Conservation (phyloP, 306 rosid genomes). For the Erythrophleum fordii region DNA sequence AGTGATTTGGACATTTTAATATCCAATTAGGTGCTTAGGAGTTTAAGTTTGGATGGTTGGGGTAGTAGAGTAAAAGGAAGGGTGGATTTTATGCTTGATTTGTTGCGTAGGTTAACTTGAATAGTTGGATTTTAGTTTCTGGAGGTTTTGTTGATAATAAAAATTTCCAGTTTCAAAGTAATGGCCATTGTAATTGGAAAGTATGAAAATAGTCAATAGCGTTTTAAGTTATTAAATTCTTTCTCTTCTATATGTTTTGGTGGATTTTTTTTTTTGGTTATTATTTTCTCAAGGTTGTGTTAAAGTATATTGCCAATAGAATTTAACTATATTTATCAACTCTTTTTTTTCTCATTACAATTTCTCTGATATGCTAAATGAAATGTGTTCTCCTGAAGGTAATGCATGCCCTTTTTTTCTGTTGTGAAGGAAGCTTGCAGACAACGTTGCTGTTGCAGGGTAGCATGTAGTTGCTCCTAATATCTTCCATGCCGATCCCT, state of each 20-base stretch:
- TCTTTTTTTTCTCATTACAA: neutral
- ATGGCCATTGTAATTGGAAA: too few species aligned
- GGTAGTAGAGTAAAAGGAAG: neutral
- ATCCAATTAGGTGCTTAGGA: neutral
- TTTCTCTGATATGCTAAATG: neutral
- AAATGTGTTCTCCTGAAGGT: constrained; percentile 5
- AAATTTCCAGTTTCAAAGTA: too few species aligned
- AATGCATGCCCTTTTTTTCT: constrained; percentile 27
- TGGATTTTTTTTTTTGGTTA: too few species aligned
- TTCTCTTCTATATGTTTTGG: too few species aligned
- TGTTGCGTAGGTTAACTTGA: neutral
- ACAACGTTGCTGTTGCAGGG: constrained; percentile 78
- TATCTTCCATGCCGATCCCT: constrained; percentile 73
- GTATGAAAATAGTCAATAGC: too few species aligned
- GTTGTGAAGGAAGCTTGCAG: constrained; percentile 74
- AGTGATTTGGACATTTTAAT: neutral
- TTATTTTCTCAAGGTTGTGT: constrained; percentile 5
- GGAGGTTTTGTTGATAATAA: neutral
- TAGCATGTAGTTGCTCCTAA: constrained; percentile 78
- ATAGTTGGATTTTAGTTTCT: neutral
- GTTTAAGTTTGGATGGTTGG: neutral
- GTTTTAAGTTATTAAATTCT: too few species aligned
- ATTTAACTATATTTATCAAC: neutral
- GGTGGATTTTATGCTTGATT: neutral
- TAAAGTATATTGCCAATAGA: neutral